Evolutionary conservation across 2,329 filamentous ascomycete species (phyloP), one percentile per base, ranked within the genome.

Genomic region (Pseudopyrenochaeta lycopersici): DNA sequence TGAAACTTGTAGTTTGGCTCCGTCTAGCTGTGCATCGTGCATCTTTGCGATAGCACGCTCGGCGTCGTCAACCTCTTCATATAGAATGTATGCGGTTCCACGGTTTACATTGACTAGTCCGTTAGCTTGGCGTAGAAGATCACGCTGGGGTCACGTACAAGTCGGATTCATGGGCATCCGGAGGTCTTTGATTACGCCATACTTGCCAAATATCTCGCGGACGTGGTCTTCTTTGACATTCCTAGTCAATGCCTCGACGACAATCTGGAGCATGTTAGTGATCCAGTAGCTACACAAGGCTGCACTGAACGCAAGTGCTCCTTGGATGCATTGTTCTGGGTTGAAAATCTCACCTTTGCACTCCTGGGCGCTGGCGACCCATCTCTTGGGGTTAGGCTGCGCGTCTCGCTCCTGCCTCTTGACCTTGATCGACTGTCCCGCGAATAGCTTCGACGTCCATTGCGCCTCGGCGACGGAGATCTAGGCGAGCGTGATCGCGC

Each of bases 21-120:
- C 92, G 75, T 97, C 93, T 23, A 97, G 80, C 71, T 96, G 91
- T n/a, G 91, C 92, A 78, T 99, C 95, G 76, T 99, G 95, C 95
- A 99, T 98, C 73, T 96, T 91, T 15, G 93, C 87, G 65, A 97
- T 96, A 23, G 95, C 95, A 12, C 87, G 83, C 77, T 97, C 92
- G 20, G 95, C 94, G 60, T 94, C 90, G 44, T 85, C 82, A 60
- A 92, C 86, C 62, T 89, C 83, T 48, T 87, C 81, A 77, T 90
- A 99, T 36, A 97, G 83, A 59, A 98, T 92, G 75, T 97, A 98
- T 29, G 94, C 95, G 23, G 92, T 96, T 41, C 95, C 94, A 52
- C 94, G 89, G 70, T 98, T 98, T 48, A 88, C 92, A 74, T 90
- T 89, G 81, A 90, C 91, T 95, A 67, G 56, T 33, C 18, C 15